Base-by-base conservation (phyloP, 768 basidiomycete species). In the Termitomyces eurrhizus region DNA sequence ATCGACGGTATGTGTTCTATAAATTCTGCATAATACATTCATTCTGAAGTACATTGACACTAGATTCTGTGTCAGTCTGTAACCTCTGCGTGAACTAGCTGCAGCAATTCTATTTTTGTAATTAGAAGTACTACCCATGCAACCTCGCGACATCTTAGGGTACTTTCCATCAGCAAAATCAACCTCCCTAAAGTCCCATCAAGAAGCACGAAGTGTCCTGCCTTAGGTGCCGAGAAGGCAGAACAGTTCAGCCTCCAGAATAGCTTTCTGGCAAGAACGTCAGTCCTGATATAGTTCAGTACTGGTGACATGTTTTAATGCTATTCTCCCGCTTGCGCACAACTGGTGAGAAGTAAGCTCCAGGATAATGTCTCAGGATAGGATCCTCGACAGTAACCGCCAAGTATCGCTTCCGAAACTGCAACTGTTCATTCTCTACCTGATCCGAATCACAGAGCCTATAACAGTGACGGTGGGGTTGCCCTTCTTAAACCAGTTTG, bases 401-500 rank as follows among this genome's bases (percentile, higher is more conserved):
- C 12, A 24, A 50, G 76, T 77, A 14, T 75, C 78, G 24, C 68
- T 81, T 11, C 80, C 80, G 4, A 74, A 70, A 52, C 62, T 75
- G 35, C 78, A 79, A 58, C 61, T 80, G 6, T 67, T 74, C 58
- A 72, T 79, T 52, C 63, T 77, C 24, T 69, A 71, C 57, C 62
- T 77, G 56, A 72, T 80, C 45, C 78, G 79, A 64, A 68, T 78
- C 21, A 67, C 77, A 21, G 80, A 82, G 62, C 79, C 80, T 9
- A 69, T 80, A 9, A 76, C 78, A 11, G 73, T 72, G 5, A 72
- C 74, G 1, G 80, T 80, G 21, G 75, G 81, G 32, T 77, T 80
- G 58, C 80, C 80, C 2, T 81, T 82, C 62, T 71, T 80, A 42
- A 77, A 75, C 52, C 75, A 81, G 56, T 73, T 80, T 42, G 74